phyloP scores from a whole-genome alignment of 768 basidiomycete species.

The Imleria badia region DNA sequence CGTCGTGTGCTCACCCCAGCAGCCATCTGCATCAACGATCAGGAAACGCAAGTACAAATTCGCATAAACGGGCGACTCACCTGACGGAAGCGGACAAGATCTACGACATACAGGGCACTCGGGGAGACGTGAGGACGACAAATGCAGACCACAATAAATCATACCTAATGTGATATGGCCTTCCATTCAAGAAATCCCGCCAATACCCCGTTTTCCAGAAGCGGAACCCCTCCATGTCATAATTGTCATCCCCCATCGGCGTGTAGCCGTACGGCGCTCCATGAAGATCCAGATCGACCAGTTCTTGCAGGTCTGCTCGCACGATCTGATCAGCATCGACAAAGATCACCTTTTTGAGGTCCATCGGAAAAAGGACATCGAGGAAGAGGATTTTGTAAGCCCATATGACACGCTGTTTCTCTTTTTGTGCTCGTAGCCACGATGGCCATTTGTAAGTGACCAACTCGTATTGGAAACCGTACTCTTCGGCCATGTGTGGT shows the following conservation, averaged over 20 bases:
- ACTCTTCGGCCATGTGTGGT: conserved; percentile 86
- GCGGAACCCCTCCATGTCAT: conserved; percentile 95
- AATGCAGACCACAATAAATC: conserved; percentile 15
- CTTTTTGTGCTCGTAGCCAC: conserved; percentile 94
- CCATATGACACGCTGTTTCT: conserved; percentile 99
- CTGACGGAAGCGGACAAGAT: conserved; percentile 93
- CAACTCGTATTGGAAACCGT: conserved; percentile 93
- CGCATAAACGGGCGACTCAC: conserved; percentile 34
- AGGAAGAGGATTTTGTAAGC: conserved; percentile 99
- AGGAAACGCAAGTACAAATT: neutral
- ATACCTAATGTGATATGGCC: conserved; percentile 94
- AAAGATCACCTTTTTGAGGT: conserved; percentile 98
- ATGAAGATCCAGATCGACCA: conserved; percentile 90
- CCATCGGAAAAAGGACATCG: conserved; percentile 98
- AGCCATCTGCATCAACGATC: conserved; percentile 40
- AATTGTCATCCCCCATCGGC: conserved; percentile 95
- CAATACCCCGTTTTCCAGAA: conserved; percentile 99
- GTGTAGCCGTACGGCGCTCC: conserved; percentile 96
- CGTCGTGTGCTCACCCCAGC: conserved; percentile 47
- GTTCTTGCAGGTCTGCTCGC: conserved; percentile 90
- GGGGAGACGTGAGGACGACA: conserved; percentile 7
- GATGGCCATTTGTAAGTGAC: conserved; percentile 99
- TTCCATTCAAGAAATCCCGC: conserved; percentile 81
- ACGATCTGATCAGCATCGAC: conserved; percentile 99
- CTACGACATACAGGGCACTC: conserved; percentile 94